These are phyloP conservation scores for Amanita pseudoporphyria DNA, from an alignment of 768 basidiomycete genomes.

Conservation along the genomic window DNA sequence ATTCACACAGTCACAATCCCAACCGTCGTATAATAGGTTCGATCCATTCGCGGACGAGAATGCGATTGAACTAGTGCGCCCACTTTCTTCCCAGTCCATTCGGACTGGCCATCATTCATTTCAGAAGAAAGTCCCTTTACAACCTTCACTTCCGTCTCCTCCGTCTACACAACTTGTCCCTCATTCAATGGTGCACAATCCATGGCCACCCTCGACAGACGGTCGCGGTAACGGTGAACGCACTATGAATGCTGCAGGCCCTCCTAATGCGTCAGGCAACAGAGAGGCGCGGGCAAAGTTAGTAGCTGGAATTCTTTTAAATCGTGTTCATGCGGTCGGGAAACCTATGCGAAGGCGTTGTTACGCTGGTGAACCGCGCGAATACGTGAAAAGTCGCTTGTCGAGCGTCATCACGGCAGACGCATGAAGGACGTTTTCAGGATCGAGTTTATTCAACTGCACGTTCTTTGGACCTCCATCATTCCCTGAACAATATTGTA, in stretches of 20 bases:
- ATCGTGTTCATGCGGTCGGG: slow-evolving; percentile 42
- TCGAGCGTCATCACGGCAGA: slow-evolving; percentile 43
- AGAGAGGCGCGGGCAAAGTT: slow-evolving; percentile 35
- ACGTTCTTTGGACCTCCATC: neutral
- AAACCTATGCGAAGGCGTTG: slow-evolving; percentile 39
- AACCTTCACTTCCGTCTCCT: slow-evolving; percentile 6
- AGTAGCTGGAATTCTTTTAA: slow-evolving; percentile 50
- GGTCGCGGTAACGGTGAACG: neutral
- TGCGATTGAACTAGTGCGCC: neutral
- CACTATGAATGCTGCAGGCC: neutral
- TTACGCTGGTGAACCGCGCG: slow-evolving; percentile 19
- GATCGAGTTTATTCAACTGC: neutral
- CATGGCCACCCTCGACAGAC: slow-evolving; percentile 7
- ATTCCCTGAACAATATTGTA: slow-evolving; percentile 2
- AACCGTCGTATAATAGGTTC: slow-evolving; percentile 18
- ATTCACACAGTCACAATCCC: slow-evolving; percentile 5
- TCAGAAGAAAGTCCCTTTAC: neutral
- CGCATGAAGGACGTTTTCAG: slow-evolving; percentile 11
- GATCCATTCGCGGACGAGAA: slow-evolving; percentile 27
- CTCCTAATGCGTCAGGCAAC: neutral
- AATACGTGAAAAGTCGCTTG: slow-evolving; percentile 44
- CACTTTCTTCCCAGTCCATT: neutral
- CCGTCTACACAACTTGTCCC: slow-evolving; percentile 5
- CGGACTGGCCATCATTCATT: neutral
- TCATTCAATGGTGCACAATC: slow-evolving; percentile 6